phyloP scores from a whole-genome alignment of 2,329 filamentous ascomycete species.

The Cordyceps pruinosa region DNA sequence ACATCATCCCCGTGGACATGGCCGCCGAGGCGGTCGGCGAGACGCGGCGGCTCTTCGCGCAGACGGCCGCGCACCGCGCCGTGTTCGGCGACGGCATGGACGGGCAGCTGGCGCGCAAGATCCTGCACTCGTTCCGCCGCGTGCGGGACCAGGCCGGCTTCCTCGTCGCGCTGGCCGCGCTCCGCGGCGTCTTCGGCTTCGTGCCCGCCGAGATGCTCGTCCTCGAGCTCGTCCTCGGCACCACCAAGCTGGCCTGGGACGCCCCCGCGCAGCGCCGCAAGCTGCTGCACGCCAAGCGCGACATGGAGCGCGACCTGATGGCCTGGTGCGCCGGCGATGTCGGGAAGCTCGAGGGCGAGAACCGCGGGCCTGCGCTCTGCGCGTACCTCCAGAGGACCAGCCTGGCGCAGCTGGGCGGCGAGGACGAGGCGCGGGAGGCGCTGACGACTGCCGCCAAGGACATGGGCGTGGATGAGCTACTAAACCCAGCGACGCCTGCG shows the following conservation, averaged over 20 bases:
- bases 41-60: conserved; percentile 38
- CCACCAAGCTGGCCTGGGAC: conserved; percentile 37
- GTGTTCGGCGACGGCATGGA: conserved; percentile 40
- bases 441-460: conserved; percentile 30
- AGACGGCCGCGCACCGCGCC: conserved; percentile 42
- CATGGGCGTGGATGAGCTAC: conserved; percentile 36
- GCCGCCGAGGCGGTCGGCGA: conserved; percentile 24
- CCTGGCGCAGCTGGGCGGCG: conserved; percentile 24
- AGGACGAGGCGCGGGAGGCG: conserved; percentile 19
- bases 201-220: conserved; percentile 38
- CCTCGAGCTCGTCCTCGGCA: conserved; percentile 40
- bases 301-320: conserved; percentile 34
- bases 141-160: conserved; percentile 38
- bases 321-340: conserved; percentile 24
- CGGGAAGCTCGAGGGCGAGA: conserved; percentile 29
- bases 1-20: conserved; percentile 25
- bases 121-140: conserved; percentile 45
- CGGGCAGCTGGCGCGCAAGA: conserved; percentile 40
- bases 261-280: conserved; percentile 32
- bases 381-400: conserved; percentile 35
- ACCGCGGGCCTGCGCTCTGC: conserved; percentile 33
- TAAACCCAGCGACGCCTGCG: conserved; percentile 17
- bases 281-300: conserved; percentile 36
- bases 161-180: conserved; percentile 37
- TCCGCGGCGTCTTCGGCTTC: conserved; percentile 38